These are phyloP conservation scores for Aspergillus ustus DNA, from an alignment of 2,329 filamentous ascomycete species.

Conservation along the genomic window DNA sequence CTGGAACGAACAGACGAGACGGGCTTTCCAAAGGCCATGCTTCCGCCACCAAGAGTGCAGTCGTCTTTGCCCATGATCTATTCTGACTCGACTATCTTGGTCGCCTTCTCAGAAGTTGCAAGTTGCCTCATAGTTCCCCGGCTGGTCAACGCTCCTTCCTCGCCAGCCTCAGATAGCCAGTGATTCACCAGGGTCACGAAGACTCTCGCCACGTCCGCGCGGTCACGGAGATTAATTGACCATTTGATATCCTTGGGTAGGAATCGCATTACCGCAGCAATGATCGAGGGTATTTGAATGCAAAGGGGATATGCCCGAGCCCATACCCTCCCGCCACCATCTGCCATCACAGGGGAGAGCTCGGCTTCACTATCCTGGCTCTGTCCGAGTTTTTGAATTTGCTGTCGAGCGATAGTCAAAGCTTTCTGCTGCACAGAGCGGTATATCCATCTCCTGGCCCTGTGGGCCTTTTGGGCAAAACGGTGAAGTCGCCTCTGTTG, in stretches of 20 bases:
- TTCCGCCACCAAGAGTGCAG: too few relatives aligned
- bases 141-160: not conserved
- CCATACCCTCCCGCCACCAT: too few relatives aligned
- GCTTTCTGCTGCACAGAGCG: not conserved
- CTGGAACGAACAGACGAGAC: too few relatives aligned
- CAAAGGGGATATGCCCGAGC: too few relatives aligned
- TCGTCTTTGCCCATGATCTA: not conserved
- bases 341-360: not conserved
- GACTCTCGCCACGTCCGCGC: not conserved
- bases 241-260: not conserved
- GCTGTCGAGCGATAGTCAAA: not conserved
- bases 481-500: not conserved
- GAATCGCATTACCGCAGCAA: not conserved
- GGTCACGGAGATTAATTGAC: not conserved
- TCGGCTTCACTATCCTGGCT: not conserved
- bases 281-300: not conserved
- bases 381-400: not conserved
- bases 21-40: too few relatives aligned
- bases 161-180: not conserved
- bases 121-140: not conserved
- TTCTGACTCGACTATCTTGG: not conserved
- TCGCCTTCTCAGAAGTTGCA: not conserved
- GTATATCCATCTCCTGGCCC: not conserved
- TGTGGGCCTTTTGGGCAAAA: not conserved
- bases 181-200: not conserved